phyloP scores from a whole-genome alignment of 2,329 filamentous ascomycete species.

The Chaetomium sp. region DNA sequence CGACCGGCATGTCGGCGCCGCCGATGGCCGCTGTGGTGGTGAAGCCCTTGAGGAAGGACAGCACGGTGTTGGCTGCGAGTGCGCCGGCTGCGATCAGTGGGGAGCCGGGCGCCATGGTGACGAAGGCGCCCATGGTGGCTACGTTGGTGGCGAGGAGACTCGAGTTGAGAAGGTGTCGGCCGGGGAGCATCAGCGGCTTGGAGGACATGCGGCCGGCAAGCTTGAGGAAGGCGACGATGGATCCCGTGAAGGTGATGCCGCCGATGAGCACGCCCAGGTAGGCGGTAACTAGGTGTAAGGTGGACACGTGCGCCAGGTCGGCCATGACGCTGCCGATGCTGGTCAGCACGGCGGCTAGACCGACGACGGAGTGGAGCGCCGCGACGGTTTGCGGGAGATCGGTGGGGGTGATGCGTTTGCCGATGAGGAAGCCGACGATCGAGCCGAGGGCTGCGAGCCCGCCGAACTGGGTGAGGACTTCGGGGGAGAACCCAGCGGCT shows the following conservation, averaged over 20 bases:
- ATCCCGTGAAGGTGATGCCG: constrained; percentile 86
- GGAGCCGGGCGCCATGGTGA: constrained; percentile 73
- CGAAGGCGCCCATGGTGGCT: constrained; percentile 76
- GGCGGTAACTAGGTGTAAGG: constrained; percentile 75
- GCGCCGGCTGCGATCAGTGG: constrained; percentile 74
- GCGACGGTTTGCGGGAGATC: constrained; percentile 85
- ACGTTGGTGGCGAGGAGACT: constrained; percentile 68
- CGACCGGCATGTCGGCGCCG: constrained; percentile 89
- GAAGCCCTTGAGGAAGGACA: constrained; percentile 81
- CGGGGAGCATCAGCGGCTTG: constrained; percentile 64
- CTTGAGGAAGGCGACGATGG: constrained; percentile 83
- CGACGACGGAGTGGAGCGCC: constrained; percentile 83
- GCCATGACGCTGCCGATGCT: constrained; percentile 82
- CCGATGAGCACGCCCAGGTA: constrained; percentile 83
- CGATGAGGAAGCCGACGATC: constrained; percentile 64
- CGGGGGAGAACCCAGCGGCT: constrained; percentile 72
- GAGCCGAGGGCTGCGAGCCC: constrained; percentile 66
- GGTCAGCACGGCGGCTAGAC: constrained; percentile 79
- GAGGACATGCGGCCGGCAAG: constrained; percentile 78
- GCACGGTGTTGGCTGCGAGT: constrained; percentile 64
- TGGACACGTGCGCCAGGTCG: constrained; percentile 62
- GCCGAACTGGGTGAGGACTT: constrained; percentile 75
- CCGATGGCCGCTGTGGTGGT: constrained; percentile 85
- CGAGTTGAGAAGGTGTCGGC: constrained; percentile 68
- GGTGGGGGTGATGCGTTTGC: constrained; percentile 79